Conservation (phyloP, 768 basidiomycete species). For the Russula compacta region DNA sequence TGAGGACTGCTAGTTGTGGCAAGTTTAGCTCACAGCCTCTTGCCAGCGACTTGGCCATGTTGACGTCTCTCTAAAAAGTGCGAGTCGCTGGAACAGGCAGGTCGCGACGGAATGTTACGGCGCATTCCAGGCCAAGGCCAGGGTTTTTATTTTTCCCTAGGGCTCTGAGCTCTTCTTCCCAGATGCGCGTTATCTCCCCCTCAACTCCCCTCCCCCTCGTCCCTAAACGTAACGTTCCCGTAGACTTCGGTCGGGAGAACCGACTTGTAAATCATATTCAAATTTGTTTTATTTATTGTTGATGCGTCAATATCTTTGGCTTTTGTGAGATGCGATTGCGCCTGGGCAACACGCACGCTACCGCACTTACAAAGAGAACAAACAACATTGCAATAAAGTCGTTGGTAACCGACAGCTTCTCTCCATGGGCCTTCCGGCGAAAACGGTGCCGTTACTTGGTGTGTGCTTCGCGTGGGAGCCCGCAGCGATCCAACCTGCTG, state of each 20-base stretch:
- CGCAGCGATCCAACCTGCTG: no score
- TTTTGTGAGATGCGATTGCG: constrained; percentile 4
- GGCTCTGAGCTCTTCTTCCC: no score
- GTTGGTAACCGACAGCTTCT: no score
- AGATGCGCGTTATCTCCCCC: neutral
- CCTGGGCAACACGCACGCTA: neutral
- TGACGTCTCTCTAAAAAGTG: neutral
- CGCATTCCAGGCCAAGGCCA: no score
- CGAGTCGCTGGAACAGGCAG: neutral
- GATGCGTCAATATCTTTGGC: constrained; percentile 5
- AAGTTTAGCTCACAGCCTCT: neutral
- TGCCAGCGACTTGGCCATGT: neutral
- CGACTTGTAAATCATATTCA: neutral
- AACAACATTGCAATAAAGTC: no score
- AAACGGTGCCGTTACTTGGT: no score
- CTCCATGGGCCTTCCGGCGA: no score
- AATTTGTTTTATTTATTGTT: neutral
- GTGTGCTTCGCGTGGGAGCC: no score
- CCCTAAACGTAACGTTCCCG: constrained; percentile 4
- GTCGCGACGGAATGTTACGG: neutral
- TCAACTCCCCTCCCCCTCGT: neutral
- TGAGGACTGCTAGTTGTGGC: neutral
- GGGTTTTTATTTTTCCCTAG: no score
- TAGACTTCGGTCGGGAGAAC: constrained; percentile 1
- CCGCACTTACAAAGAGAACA: no score